Percentiles rank a stretch among this genome's conserved stretches.
phyloP scores from a whole-genome alignment of 1,284 basidiomycete genomes.

The Ustilago xerochloae region DNA sequence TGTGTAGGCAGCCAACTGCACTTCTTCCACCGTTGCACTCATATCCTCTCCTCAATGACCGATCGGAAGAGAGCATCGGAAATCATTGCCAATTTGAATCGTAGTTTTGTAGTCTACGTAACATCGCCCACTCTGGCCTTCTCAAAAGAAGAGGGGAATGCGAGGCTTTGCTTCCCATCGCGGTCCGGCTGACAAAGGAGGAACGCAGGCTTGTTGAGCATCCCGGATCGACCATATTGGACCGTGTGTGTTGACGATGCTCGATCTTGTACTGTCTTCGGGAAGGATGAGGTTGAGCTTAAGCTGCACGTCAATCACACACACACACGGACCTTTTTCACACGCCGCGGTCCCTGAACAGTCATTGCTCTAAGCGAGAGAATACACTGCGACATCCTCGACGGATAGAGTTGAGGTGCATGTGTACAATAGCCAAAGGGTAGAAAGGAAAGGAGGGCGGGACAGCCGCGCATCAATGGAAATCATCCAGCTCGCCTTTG shows the following conservation, averaged over 20 bases:
- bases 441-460: too few relatives aligned
- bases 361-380: background rate
- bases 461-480: too few relatives aligned
- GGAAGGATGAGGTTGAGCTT: background rate
- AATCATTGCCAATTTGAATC: background rate
- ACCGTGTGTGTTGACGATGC: background rate
- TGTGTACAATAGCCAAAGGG: too few relatives aligned
- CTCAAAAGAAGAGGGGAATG: too few relatives aligned
- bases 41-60: background rate
- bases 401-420: slow-evolving; percentile 12
- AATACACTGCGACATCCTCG: background rate
- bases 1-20: background rate
- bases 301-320: background rate
- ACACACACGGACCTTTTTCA: background rate
- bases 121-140: background rate
- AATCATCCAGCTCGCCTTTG: too few relatives aligned
- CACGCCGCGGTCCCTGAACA: slow-evolving; percentile 1
- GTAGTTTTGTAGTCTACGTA: background rate
- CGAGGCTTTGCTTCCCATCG: too few relatives aligned
- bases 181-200: too few relatives aligned
- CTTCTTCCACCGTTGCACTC: background rate
- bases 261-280: background rate
- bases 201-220: background rate
- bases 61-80: background rate
- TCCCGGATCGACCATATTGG: background rate